Evolutionary conservation across 371 early-diverging fungal species (phyloP), one percentile per base, ranked within the genome.

Genomic region (Mucor indicus): DNA sequence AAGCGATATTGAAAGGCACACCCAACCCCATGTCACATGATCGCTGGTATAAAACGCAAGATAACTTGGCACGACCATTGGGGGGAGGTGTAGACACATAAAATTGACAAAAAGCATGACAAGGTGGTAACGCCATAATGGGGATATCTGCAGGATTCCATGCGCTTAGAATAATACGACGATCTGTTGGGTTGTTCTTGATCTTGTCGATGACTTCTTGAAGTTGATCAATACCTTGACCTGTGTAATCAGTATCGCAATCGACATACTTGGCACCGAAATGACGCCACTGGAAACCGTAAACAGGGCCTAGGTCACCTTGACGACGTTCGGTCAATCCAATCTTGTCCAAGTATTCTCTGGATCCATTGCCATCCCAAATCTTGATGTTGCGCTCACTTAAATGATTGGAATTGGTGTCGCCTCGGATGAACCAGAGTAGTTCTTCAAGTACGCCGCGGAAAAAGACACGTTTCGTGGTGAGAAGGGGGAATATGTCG

Each of bases 221-320:
- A 4, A 99, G 72, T 62, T 99, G 99, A 59, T 99, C 99, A 7
- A 96, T 82, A 7, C 99, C 99, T 63, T 92, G 71, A 3, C 93
- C 94, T 0, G 87, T 79, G 55, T 99, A 99, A 57, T 95, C 92
- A 1, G 85, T 83, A 54, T 94, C 86, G 29, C 89, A 90, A 40
- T 87, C 90, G 21, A 70, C 59, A 62, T 99, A 99, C 48, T 86
- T 69, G 0, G 99, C 99, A 0, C 99, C 99, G 80, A 98, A 99
- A 64, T 99, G 98, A 32, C 99, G 78, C 99, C 99, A 99, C 64
- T 99, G 99, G 69, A 96, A 99, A 7, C 99, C 99, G 59, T 99
- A 99, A 23, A 99, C 93, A 1, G 99, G 99, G 0, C 99, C 99
- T 19, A 99, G 70, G 56, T 99, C 99, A 16, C 98, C 98, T 47